A percentile compares a stretch with the other conserved stretches of the same genome.
These are phyloP conservation scores for Mycena olivaceomarginata DNA, from an alignment of 768 basidiomycete genomes.

Conservation along the genomic window DNA sequence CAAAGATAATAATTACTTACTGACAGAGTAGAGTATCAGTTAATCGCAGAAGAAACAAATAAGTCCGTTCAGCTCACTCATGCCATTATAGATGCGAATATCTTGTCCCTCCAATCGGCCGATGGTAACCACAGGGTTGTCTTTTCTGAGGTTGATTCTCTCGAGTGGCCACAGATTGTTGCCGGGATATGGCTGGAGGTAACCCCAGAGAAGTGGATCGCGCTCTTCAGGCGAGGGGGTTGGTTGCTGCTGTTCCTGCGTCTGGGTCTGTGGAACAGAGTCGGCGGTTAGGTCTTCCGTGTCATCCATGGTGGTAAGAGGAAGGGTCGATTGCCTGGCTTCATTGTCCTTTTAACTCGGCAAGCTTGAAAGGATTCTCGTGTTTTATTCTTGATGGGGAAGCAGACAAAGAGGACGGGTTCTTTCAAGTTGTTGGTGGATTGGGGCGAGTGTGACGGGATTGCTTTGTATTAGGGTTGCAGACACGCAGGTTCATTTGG, in stretches of 20 bases:
- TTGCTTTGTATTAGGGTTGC: too few species aligned
- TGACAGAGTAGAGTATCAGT: not conserved
- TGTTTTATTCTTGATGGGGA: slow-evolving; percentile 5
- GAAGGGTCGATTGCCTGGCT: not conserved
- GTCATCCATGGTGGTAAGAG: slow-evolving; percentile 10
- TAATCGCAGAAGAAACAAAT: not conserved
- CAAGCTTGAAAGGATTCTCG: slow-evolving; percentile 2
- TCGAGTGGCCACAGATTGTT: slow-evolving; percentile 54
- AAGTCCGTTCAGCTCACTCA: not conserved
- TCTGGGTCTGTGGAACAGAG: not conserved
- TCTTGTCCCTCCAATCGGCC: slow-evolving; percentile 61
- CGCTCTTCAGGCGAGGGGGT: not conserved
- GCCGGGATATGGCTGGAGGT: slow-evolving; percentile 18
- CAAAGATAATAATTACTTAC: not conserved
- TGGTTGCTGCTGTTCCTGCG: slow-evolving; percentile 20
- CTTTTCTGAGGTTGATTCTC: slow-evolving; percentile 79
- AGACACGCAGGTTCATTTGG: too few species aligned
- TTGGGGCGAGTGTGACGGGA: too few species aligned
- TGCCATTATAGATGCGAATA: too few species aligned
- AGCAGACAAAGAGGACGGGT: not conserved
- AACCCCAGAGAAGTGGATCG: slow-evolving; percentile 31
- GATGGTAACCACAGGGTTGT: slow-evolving; percentile 68
- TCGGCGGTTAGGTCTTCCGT: not conserved
- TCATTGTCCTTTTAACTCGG: slow-evolving; percentile 19
- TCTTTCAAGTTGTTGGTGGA: too few species aligned